Percentiles rank a stretch among this genome's conserved stretches.
Conservation (phyloP, 192 early-diverging fungal species). For the Podila verticillata region DNA sequence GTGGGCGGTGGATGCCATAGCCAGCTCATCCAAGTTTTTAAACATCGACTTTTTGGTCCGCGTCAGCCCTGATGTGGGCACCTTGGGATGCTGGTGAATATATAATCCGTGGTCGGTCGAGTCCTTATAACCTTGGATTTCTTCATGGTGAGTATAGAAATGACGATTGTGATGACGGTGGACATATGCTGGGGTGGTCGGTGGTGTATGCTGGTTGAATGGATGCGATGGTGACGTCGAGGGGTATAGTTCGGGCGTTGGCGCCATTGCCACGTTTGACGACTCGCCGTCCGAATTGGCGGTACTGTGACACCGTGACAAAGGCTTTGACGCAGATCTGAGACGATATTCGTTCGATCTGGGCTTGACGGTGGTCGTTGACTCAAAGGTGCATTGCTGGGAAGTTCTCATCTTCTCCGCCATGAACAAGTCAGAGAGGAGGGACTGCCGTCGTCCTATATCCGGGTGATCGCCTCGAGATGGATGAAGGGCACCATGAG, state of each 20-base stretch:
- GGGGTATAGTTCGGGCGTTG: not conserved
- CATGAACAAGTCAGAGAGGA: not conserved
- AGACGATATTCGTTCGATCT: not conserved
- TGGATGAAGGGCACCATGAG: not conserved
- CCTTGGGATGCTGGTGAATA: not conserved
- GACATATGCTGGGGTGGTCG: too few species aligned
- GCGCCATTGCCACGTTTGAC: not conserved
- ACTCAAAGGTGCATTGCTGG: too few species aligned
- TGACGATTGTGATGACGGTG: not conserved
- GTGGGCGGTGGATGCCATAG: not conserved
- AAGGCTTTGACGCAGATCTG: not conserved
- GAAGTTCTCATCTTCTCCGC: not conserved
- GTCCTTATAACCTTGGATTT: not conserved
- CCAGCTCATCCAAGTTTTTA: slow-evolving; percentile 1
- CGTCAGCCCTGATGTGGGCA: not conserved
- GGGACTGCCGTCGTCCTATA: not conserved
- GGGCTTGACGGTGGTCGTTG: too few species aligned
- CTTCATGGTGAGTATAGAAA: not conserved
- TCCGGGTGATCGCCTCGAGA: not conserved
- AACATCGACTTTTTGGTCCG: slow-evolving; percentile 7
- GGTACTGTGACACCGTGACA: not conserved
- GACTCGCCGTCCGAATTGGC: not conserved
- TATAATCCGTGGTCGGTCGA: not conserved
- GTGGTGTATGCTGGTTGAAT: too few species aligned
- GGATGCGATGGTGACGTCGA: not conserved